Conservation (phyloP, 495 filamentous ascomycete genomes). For the Aspergillus leporis region DNA sequence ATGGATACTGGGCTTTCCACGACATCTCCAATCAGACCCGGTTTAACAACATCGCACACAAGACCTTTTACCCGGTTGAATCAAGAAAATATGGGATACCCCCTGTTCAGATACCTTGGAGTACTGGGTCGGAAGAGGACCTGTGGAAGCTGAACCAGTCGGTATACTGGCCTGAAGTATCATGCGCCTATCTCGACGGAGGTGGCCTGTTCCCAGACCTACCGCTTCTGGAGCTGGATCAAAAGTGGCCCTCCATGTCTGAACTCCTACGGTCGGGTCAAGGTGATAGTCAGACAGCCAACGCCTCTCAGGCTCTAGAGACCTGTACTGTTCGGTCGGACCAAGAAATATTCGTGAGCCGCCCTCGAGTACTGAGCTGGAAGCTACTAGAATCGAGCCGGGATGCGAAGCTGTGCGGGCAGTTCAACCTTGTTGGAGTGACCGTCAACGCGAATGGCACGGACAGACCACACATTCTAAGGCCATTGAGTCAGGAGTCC, state of each 20-base stretch:
- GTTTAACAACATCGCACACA: neutral
- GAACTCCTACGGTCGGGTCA: neutral
- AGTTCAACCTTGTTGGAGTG: neutral
- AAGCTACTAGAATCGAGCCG: neutral
- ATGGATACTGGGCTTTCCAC: neutral
- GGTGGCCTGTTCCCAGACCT: neutral
- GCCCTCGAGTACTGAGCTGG: neutral
- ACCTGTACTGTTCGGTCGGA: neutral
- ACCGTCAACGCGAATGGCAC: neutral
- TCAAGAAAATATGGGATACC: constrained; percentile 9
- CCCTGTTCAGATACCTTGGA: constrained; percentile 3
- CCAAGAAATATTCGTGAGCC: neutral
- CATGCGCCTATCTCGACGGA: neutral
- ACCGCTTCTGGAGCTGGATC: neutral
- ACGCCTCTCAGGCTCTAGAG: neutral
- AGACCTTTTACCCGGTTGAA: neutral
- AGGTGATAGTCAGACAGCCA: neutral
- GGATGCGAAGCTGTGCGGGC: neutral
- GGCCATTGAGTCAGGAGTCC: neutral
- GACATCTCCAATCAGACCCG: neutral
- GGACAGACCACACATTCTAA: neutral
- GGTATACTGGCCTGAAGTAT: neutral
- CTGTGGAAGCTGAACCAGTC: neutral
- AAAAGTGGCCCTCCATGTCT: neutral
- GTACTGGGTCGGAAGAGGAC: neutral